phyloP scores from a whole-genome alignment of 352 stramenopile species.

The Globisporangium radiosum region DNA sequence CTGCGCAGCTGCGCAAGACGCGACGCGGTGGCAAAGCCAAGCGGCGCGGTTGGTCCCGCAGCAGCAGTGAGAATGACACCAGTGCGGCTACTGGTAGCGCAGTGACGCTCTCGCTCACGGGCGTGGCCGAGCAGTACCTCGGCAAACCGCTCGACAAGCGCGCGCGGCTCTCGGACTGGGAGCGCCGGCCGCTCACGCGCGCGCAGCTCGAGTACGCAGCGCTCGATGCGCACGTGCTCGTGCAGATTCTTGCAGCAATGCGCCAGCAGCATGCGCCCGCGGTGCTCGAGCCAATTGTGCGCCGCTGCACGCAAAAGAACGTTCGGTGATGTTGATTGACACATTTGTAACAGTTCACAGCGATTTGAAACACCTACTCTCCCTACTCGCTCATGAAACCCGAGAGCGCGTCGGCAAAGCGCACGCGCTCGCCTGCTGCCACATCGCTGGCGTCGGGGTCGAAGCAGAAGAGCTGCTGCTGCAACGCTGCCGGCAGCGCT shows the following conservation, averaged over 20 bases:
- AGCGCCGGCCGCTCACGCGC: conserved; percentile 54
- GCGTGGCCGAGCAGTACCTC: conserved; percentile 45
- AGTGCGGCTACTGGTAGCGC: conserved; percentile 4
- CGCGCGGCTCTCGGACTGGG: conserved; percentile 69
- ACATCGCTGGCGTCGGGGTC: conserved; percentile 20
- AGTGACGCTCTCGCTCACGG: conserved; percentile 35
- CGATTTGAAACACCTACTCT: background rate
- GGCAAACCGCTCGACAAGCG: conserved; percentile 67
- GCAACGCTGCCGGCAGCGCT: conserved; percentile 50
- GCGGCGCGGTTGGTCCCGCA: conserved; percentile 9
- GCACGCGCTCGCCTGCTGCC: conserved; percentile 17
- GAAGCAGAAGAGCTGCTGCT: conserved; percentile 62
- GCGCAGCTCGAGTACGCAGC: conserved; percentile 68
- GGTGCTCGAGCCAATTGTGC: conserved; percentile 20
- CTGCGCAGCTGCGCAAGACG: background rate
- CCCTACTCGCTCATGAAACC: conserved; percentile 69
- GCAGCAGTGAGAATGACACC: conserved; percentile 4
- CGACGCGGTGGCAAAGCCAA: conserved; percentile 8
- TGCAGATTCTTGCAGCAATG: conserved; percentile 56
- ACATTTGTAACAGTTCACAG: background rate
- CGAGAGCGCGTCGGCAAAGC: conserved; percentile 66
- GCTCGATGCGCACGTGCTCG: conserved; percentile 60
- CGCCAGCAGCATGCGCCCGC: conserved; percentile 25
- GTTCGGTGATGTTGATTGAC: conserved; percentile 19
- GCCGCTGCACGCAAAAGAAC: conserved; percentile 32